A percentile compares a stretch with the other conserved stretches of the same genome.
phyloP scores from a whole-genome alignment of 2,329 filamentous ascomycete genomes.

The Leptosphaerulina australis region DNA sequence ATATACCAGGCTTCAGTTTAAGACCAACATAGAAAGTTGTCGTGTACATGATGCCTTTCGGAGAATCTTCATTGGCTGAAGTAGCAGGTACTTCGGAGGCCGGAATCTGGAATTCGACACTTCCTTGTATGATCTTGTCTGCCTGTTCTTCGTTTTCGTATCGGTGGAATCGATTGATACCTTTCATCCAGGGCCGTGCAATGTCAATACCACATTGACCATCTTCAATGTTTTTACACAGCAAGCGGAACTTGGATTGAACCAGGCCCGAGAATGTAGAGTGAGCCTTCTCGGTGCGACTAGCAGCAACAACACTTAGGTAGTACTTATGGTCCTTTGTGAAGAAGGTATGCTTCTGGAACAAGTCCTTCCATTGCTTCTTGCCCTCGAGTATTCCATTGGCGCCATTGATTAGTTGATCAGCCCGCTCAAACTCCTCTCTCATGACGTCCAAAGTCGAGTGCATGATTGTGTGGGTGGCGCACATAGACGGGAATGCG shows the following conservation, averaged over 20 bases:
- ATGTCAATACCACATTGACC: conserved; percentile 76
- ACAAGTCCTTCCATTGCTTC: conserved; percentile 83
- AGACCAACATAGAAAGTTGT: conserved; percentile 95
- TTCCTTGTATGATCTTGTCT: conserved; percentile 67
- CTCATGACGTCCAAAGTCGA: conserved; percentile 87
- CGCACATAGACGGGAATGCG: conserved; percentile 96
- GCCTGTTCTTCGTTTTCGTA: conserved; percentile 68
- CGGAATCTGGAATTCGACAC: conserved; percentile 64
- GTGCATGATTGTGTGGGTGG: conserved; percentile 89
- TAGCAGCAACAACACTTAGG: conserved; percentile 82
- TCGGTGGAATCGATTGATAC: conserved; percentile 80
- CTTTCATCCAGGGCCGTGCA: conserved; percentile 91
- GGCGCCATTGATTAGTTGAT: conserved; percentile 75
- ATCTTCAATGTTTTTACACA: conserved; percentile 82
- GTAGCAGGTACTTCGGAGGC: conserved; percentile 53
- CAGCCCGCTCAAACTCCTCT: conserved; percentile 78
- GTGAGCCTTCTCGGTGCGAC: conserved; percentile 81
- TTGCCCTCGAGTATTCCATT: conserved; percentile 79
- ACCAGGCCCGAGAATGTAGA: conserved; percentile 89
- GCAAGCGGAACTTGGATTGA: conserved; percentile 86
- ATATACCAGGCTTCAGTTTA: conserved; percentile 74
- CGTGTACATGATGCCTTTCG: conserved; percentile 70
- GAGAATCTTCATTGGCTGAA: conserved; percentile 45
- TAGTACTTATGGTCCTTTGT: conserved; percentile 95
- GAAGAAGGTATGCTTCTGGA: conserved; percentile 91